Conservation (phyloP, 2,329 filamentous ascomycete species). For the Exserohilum rostratum region DNA sequence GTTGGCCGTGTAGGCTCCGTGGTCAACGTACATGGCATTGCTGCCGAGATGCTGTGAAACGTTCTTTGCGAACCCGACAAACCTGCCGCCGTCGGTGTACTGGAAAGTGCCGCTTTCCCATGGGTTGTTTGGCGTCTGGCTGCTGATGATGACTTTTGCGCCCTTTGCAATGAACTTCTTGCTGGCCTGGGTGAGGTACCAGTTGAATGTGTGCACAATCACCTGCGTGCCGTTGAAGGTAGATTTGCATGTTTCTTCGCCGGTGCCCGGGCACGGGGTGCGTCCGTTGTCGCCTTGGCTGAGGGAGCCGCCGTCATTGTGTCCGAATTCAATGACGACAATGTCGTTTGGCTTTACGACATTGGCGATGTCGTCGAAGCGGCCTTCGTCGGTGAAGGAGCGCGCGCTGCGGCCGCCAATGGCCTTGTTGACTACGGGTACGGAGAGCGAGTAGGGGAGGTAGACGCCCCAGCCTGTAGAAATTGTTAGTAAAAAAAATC, state of each 20-base stretch:
- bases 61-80: conserved; percentile 62
- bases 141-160: conserved; percentile 63
- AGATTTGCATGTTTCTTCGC: conserved; percentile 60
- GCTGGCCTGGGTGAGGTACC: conserved; percentile 65
- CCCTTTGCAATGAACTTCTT: conserved; percentile 62
- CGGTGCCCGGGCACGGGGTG: conserved; percentile 63
- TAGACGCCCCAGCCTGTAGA: conserved; percentile 67
- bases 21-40: conserved; percentile 60
- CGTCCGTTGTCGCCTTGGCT: conserved; percentile 64
- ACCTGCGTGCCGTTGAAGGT: conserved; percentile 60
- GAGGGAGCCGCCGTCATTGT: conserved; percentile 71
- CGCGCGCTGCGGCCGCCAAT: conserved; percentile 70
- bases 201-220: conserved; percentile 65
- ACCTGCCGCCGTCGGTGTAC: conserved; percentile 56
- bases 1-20: conserved; percentile 64
- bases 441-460: conserved; percentile 59
- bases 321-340: conserved; percentile 74
- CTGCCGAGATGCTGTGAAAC: conserved; percentile 55
- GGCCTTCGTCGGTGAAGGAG: conserved; percentile 69
- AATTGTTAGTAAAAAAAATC: neutral
- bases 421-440: conserved; percentile 66
- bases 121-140: conserved; percentile 67
- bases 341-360: conserved; percentile 64
- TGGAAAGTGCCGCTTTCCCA: conserved; percentile 63
- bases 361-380: conserved; percentile 64